Base-by-base conservation (phyloP, 129 eudicot species). In the Flaveria trinervia region DNA sequence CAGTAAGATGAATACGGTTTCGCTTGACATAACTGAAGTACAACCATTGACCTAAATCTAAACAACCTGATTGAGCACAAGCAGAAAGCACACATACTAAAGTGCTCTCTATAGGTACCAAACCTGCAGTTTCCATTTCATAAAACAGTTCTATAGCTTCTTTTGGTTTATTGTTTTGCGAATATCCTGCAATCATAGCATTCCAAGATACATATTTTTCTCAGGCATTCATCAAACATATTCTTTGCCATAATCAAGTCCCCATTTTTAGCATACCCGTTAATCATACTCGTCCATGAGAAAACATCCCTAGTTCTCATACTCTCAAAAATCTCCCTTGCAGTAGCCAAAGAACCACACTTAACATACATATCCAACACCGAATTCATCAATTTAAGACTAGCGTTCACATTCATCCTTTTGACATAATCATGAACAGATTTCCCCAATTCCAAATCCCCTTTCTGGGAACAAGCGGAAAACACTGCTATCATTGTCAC, bases 21-120 rank as follows among this genome's bases (percentile, higher is more conserved):
- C 7, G 83, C 70, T 81, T 86, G 15, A 85, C 83, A 8, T 89
- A 85, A 69, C 79, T 81, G 11, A 82, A 84, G 78, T 89, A 91
- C 69, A 88, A 83, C 96, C 93, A 87, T 76, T 83, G 84, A 41
- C 97, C 97, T 74, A 86, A 89, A 76, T 79, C 96, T 71, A 92
- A 51, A 39, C 91, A 85, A 44, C 92, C 90, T 7, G 89, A 83
- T 73, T 59, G 78, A 64, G 82, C 87, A 77, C 97, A 92, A 41
- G 97, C 89, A 0, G 93, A 80, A 2, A 92, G 82, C 1, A 87
- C 89, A 20, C 87, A 85, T 7, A 89, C 92, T 15, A 88, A 28
- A 70, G 80, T 86, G 65, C 81, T 82, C 55, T 84, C 87, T 83
- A 89, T 81, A 25, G 90, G 93, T 71, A 79, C 80, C 50, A 89